Evolutionary conservation across 257 asterid species (phyloP).

Genomic region (Mentha longifolia): DNA sequence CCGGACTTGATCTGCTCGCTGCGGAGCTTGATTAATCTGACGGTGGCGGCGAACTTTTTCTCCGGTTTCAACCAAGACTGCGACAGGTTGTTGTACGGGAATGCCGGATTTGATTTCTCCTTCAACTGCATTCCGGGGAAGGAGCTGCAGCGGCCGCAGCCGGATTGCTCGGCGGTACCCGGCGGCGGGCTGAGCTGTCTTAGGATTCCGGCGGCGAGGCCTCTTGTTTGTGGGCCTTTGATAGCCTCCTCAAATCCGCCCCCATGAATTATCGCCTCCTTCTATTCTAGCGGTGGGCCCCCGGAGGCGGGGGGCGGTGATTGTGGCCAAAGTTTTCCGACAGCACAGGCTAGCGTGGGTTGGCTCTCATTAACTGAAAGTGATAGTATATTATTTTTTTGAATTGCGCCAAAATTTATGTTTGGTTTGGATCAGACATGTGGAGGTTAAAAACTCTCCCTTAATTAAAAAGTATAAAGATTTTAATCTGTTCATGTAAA

Average conservation of each 20-base stretch:
- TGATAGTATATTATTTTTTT: neutral
- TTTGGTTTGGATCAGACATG: neutral
- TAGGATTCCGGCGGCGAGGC: slow-evolving; percentile 65
- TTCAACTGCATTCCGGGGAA: slow-evolving; percentile 81
- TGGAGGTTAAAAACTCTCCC: neutral
- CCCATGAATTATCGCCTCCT: neutral
- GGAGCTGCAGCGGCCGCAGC: slow-evolving; percentile 72
- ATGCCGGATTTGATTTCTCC: slow-evolving; percentile 75
- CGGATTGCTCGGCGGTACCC: slow-evolving; percentile 67
- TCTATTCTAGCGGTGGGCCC: too few species aligned
- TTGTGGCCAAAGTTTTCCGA: neutral
- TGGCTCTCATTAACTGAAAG: slow-evolving; percentile 10
- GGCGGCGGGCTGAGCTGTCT: slow-evolving; percentile 77
- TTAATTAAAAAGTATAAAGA: neutral
- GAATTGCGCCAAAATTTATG: neutral
- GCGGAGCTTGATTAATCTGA: slow-evolving; percentile 61
- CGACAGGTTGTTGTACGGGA: slow-evolving; percentile 35
- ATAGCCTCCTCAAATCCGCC: neutral
- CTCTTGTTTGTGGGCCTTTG: slow-evolving; percentile 63
- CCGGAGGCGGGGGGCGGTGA: neutral
- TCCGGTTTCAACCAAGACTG: slow-evolving; percentile 77
- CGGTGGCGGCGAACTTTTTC: slow-evolving; percentile 73
- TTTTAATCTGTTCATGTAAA: neutral
- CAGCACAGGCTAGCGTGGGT: slow-evolving; percentile 7
- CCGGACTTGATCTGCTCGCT: slow-evolving; percentile 74